Conservation (phyloP, 148 eudicot genomes). For the Oxyria digyna region DNA sequence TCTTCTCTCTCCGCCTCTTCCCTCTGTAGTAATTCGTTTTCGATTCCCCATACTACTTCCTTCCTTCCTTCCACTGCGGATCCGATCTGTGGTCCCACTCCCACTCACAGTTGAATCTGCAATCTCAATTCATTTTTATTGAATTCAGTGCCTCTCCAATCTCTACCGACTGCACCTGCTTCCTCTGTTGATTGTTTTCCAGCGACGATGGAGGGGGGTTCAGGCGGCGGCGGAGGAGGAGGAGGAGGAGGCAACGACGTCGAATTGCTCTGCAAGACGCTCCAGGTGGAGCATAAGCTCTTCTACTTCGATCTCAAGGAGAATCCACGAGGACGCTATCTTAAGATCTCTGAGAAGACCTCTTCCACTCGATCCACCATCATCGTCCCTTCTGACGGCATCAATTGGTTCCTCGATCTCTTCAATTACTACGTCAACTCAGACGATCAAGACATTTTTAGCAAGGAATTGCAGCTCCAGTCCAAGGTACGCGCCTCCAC, state of each 20-base stretch:
- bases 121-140: background rate
- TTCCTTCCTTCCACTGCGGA: background rate
- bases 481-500: conserved; percentile 42
- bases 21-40: background rate
- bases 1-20: background rate
- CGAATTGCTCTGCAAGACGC: conserved; percentile 72
- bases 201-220: conserved; percentile 40
- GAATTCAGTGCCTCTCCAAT: background rate
- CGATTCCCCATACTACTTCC: background rate
- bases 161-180: background rate
- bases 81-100: conserved; percentile 1
- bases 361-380: conserved; percentile 86
- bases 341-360: conserved; percentile 92
- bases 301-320: conserved; percentile 96
- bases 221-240: conserved; percentile 39
- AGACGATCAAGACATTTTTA: conserved; percentile 60
- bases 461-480: conserved; percentile 94
- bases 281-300: conserved; percentile 95
- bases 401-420: conserved; percentile 84
- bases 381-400: conserved; percentile 74
- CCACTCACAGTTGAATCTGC: background rate
- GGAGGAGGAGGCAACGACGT: conserved; percentile 63
- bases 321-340: conserved; percentile 86
- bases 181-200: too few species aligned
- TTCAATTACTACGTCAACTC: conserved; percentile 83